Evolutionary conservation across 805 yeast species (phyloP), one percentile per base, ranked within the genome.

Genomic region (Kodamaea kaohsiungensis): DNA sequence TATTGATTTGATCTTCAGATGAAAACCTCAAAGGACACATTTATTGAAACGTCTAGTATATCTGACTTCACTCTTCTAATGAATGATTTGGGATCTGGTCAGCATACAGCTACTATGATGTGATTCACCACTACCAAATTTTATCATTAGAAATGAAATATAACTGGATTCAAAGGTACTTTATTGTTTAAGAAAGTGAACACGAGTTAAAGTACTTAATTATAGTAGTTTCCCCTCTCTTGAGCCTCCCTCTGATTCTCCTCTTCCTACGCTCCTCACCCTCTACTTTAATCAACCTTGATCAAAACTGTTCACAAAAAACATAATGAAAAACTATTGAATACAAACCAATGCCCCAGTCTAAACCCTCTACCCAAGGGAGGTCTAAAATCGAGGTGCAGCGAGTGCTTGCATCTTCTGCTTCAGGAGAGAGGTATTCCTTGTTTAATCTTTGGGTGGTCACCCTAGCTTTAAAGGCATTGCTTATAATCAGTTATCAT

Each of bases 401-500:
- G 45, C 45, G 22, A 25, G 25, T 19, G 45, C 7, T 19, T 6
- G 8, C 45, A 8, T 40, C 45, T 13, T 15, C 45, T 40, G 3
- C 15, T 16, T 19, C 45, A 2, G 2, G 2, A 25, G 45, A 48
- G 5, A 48, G 27, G 33, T 50, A 30, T 48, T 43, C 50, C 15
- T 61, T 76, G 27, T 46, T 62, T 27, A 73, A 74, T 56, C 61
- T 75, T 16, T 75, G 79, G 78, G 59, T 69, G 33, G 63, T 72
- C 7, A 59, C 72, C 2, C 59, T 72, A 10, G 70, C 70, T 33
- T 62, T 75, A 40, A 76, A 76, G 53, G 59, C 66, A 7, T 64
- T 75, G 18, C 62, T 75, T 12, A 55, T 68, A 3, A 60, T 88
- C 7, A 91, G 93, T 0, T 95, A 93, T 69, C 91, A 84, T 61